A percentile compares a stretch with the other conserved stretches of the same genome.
Evolutionary conservation across 345 rosid species (phyloP).

Genomic region (Populus nigra): DNA sequence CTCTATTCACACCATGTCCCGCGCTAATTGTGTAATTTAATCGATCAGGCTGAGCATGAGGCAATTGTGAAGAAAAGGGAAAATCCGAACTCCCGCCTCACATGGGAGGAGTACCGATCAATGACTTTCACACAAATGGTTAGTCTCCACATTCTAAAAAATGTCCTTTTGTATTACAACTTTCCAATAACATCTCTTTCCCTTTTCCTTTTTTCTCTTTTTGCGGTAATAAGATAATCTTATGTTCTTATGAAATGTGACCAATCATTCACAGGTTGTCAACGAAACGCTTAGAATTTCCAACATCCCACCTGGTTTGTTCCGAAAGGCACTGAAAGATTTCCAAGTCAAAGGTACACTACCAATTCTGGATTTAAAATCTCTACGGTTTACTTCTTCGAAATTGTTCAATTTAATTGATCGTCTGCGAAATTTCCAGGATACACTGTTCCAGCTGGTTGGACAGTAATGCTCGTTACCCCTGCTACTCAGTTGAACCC

Average conservation of each 20-base stretch:
- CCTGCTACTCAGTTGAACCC: background rate
- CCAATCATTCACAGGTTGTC: background rate
- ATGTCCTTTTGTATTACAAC: background rate
- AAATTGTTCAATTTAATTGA: background rate
- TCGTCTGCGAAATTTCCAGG: background rate
- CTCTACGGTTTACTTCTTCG: background rate
- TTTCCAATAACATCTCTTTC: background rate
- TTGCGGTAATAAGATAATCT: no score
- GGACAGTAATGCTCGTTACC: background rate
- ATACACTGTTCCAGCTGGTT: background rate
- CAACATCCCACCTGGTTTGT: background rate
- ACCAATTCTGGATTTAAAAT: background rate
- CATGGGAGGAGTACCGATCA: constrained; percentile 5
- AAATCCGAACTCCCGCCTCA: constrained; percentile 11
- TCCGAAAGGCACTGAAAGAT: constrained; percentile 38
- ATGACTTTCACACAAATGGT: constrained; percentile 32
- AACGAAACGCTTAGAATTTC: background rate
- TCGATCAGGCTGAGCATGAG: constrained; percentile 30
- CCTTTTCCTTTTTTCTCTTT: no score
- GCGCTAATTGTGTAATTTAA: background rate
- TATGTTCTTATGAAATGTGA: background rate
- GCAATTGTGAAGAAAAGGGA: constrained; percentile 10
- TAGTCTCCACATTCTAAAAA: background rate
- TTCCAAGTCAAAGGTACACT: constrained; percentile 14
- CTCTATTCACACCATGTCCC: background rate